Conservation (phyloP, 805 yeast genomes). For the Saturnispora gosingensis region DNA sequence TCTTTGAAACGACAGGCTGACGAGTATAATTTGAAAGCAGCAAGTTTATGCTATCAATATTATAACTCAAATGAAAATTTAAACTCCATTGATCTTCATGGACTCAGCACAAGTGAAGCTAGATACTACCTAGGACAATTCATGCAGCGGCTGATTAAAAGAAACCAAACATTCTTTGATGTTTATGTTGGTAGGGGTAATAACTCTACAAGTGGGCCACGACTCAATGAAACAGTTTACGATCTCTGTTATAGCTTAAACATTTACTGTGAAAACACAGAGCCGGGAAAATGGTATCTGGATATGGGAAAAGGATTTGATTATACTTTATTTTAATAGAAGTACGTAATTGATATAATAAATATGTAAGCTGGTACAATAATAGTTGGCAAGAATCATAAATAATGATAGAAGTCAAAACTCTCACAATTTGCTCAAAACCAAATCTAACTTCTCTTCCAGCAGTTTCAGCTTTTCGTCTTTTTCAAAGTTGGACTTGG, state of each 20-base stretch:
- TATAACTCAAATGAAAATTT: conserved; percentile 6
- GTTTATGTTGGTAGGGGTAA: conserved; percentile 11
- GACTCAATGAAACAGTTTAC: conserved; percentile 1
- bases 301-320: neutral
- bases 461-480: conserved; percentile 50
- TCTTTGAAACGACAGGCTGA: neutral
- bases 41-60: conserved; percentile 2
- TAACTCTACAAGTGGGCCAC: neutral
- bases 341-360: neutral
- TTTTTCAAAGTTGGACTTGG: conserved; percentile 48
- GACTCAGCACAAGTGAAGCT: conserved; percentile 7
- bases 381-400: neutral
- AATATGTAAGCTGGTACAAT: neutral
- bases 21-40: conserved; percentile 8
- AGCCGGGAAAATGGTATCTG: conserved; percentile 3
- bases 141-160: conserved; percentile 4
- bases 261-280: conserved; percentile 1
- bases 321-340: neutral
- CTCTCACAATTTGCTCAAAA: conserved; percentile 32
- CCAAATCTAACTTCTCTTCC: conserved; percentile 52
- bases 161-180: conserved; percentile 3
- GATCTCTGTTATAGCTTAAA: neutral
- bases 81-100: conserved; percentile 9
- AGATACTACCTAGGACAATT: conserved; percentile 8
- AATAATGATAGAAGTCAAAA: neutral